Conservation (phyloP, 371 early-diverging fungal genomes). For the Mucor mucedo region DNA sequence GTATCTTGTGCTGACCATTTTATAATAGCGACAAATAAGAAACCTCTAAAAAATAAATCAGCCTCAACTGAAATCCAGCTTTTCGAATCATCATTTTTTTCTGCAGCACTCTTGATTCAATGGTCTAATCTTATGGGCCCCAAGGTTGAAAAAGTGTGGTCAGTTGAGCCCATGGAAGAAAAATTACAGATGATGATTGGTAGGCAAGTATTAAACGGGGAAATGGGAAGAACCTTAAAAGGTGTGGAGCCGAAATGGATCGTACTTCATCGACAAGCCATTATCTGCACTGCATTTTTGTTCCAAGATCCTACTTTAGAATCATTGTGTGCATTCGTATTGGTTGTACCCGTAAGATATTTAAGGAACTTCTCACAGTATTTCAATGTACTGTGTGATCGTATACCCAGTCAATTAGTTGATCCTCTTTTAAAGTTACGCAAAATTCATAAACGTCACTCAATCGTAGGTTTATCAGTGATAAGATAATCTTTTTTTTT, state of each 20-base stretch:
- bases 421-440: slow-evolving; percentile 44
- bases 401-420: slow-evolving; percentile 56
- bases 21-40: slow-evolving; percentile 3
- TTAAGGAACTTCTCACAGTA: slow-evolving; percentile 61
- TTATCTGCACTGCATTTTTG: slow-evolving; percentile 50
- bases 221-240: slow-evolving; percentile 49
- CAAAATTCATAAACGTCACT: slow-evolving; percentile 30
- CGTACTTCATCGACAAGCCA: slow-evolving; percentile 51
- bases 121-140: slow-evolving; percentile 71
- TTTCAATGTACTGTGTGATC: slow-evolving; percentile 54
- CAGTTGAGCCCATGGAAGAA: slow-evolving; percentile 36
- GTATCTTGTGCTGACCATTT: not conserved
- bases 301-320: slow-evolving; percentile 36
- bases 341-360: slow-evolving; percentile 61
- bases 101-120: slow-evolving; percentile 58
- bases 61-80: slow-evolving; percentile 26
- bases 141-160: slow-evolving; percentile 61
- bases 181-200: slow-evolving; percentile 46
- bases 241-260: slow-evolving; percentile 62
- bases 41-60: not conserved
- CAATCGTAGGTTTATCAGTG: slow-evolving; percentile 23
- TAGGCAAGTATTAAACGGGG: slow-evolving; percentile 66
- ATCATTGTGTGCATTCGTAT: slow-evolving; percentile 49
- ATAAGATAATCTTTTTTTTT: slow-evolving; percentile 5
- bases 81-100: slow-evolving; percentile 64